Evolutionary conservation across 805 yeast genomes (phyloP).

Genomic region (Candida khao-thaluensis): DNA sequence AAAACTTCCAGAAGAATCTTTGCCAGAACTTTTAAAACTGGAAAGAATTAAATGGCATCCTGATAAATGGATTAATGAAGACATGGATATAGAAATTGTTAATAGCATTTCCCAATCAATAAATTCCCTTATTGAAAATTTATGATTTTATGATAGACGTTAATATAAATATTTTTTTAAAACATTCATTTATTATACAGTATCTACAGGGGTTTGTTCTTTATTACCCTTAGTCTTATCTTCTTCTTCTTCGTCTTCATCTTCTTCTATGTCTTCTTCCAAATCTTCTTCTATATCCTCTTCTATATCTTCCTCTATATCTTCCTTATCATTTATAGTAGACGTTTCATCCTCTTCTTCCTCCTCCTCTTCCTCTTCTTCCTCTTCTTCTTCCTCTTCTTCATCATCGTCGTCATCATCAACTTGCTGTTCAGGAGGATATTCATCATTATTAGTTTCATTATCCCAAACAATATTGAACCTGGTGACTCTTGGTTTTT

Average conservation of each 20-base stretch:
- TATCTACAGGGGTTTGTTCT: slow-evolving; percentile 12
- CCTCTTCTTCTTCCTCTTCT: slow-evolving; percentile 58
- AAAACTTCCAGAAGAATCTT: slow-evolving; percentile 12
- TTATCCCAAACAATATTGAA: slow-evolving; percentile 97
- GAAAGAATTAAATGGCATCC: slow-evolving; percentile 75
- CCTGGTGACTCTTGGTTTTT: slow-evolving; percentile 95
- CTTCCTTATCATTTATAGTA: slow-evolving; percentile 34
- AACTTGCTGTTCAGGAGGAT: slow-evolving; percentile 74
- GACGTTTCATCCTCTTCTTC: slow-evolving; percentile 45
- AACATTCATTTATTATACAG: slow-evolving; percentile 7
- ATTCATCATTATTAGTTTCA: slow-evolving; percentile 61
- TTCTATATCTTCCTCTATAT: slow-evolving; percentile 33
- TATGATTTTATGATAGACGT: slow-evolving; percentile 12
- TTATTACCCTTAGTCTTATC: background rate
- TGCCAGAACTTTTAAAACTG: slow-evolving; percentile 30
- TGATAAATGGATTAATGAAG: slow-evolving; percentile 48
- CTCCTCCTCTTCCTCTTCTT: slow-evolving; percentile 54
- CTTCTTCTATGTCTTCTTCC: slow-evolving; percentile 20
- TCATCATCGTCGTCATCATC: slow-evolving; percentile 61
- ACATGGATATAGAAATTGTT: slow-evolving; percentile 26
- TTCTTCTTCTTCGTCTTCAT: slow-evolving; percentile 5
- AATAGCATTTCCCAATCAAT: slow-evolving; percentile 30
- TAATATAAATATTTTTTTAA: slow-evolving; percentile 4
- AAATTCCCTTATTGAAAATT: slow-evolving; percentile 26
- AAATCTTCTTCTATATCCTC: slow-evolving; percentile 33